Evolutionary conservation across 257 asterid genomes (phyloP), one percentile per base, ranked within the genome.

Genomic region (Rubia yunnanensis): DNA sequence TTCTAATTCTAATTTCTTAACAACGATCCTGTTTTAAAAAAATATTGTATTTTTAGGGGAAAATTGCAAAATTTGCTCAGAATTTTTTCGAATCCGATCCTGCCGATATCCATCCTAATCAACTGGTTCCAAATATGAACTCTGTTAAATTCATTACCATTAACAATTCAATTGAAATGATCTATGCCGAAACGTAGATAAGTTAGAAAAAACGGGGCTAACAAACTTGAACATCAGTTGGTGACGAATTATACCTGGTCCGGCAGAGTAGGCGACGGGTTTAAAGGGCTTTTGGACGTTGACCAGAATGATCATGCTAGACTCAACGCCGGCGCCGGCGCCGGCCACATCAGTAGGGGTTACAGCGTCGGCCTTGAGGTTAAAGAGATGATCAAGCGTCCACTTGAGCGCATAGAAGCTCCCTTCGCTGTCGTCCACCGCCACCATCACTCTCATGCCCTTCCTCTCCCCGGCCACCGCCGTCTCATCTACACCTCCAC

Each of bases 341-440:
- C 50, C 65, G 73, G 30, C 26, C n/a, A n/a, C n/a, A n/a, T n/a
- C n/a, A n/a, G n/a, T n/a, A n/a, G n/a, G n/a, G n/a, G n/a, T n/a
- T n/a, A n/a, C 56, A 2, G 4, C 39, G 3, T 15, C 26, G 17
- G 35, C 30, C 27, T 50, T 30, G 56, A 24, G 31, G 24, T 44
- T 32, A 62, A 80, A 66, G 14, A 88, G 30, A 39, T 76, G 63
- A 30, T 86, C 86, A 14, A 86, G 61, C 14, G 84, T 85, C 96
- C 96, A 84, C 53, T 67, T 72, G 61, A 86, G 82, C 0, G 96
- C 96, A 14, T 81, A 68, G 50, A 84, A 79, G 68, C 96, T 88
- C 69, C 70, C 82, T 1, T 82, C 91, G 50, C 94, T 81, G 15
- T 88, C 91, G 27, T 82, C 94, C 1, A 84, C 14, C 3, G 91